Base-by-base conservation (phyloP, 2,329 filamentous ascomycete genomes). In the Stylonectria norvegica region DNA sequence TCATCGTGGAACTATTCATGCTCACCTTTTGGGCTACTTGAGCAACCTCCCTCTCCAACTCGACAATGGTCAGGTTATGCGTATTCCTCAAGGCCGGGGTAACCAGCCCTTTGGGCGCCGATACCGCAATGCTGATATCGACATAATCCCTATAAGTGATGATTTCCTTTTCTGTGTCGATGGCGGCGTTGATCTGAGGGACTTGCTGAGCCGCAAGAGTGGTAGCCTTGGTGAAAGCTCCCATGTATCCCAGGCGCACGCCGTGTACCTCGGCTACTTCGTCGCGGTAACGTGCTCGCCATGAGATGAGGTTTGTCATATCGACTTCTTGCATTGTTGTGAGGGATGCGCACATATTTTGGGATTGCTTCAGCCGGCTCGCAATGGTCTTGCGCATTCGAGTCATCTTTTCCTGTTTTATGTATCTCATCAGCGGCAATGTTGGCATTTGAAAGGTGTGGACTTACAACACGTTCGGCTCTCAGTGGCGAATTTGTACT, bases 341-440 rank as follows among this genome's bases (percentile, higher is more conserved):
- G 56, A 86, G 69, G 15, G 86, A 79, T 65, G 86, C 86, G 57
- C 72, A 73, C 60, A 85, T 76, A 63, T 82, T 75, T 67, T 83
- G 75, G 39, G 83, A 86, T 62, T 86, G 73, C 53, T 75, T 78
- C 39, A 87, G 79, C 51, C 83, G 80, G 52, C 62, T 70, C 50
- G 84, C 83, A 57, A 87, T 87, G 48, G 81, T 83, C 73, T 85
- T 85, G 69, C 83, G 82, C 83, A 87, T 87, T 55, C 79, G 79
- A 50, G 73, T 75, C 50, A 83, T 51, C 45, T 61, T 62, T 46
- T 60, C 59, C 57, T 59, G 1, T 12, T n/a, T n/a, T n/a, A n/a
- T n/a, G n/a, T n/a, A n/a, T n/a, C n/a, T n/a, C n/a, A n/a, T n/a
- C n/a, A n/a, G n/a, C 6, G 5, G 6, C 18, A 20, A 18, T 6